Evolutionary conservation across 176 grass and related monocot species (phyloP).

Genomic region (Oryza officinalis): DNA sequence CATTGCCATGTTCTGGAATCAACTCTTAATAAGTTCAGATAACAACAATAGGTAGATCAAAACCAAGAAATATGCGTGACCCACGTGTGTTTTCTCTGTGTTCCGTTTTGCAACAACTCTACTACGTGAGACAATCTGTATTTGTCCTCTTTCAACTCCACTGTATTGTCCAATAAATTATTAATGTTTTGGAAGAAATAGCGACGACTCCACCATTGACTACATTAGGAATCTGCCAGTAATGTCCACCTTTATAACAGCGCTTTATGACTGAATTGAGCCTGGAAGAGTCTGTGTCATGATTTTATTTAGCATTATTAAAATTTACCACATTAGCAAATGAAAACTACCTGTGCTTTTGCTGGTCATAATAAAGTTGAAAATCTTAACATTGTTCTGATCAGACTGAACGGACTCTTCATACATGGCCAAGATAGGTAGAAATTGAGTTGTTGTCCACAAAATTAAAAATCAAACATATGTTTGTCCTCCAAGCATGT

Average conservation of each 20-base stretch:
- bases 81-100: conserved; percentile 18
- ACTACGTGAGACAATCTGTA: neutral
- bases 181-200: neutral
- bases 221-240: conserved; percentile 19
- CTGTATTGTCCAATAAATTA: conserved; percentile 26
- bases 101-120: conserved; percentile 33
- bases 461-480: neutral
- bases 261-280: conserved; percentile 26
- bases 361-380: conserved; percentile 19
- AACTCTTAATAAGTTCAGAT: conserved; percentile 25
- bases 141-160: conserved; percentile 30
- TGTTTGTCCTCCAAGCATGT: conserved; percentile 3
- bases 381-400: conserved; percentile 11
- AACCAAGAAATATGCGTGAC: conserved; percentile 22
- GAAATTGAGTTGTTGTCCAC: neutral
- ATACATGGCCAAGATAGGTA: neutral
- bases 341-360: conserved; percentile 8
- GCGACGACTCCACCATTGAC: conserved; percentile 6
- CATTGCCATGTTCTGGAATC: neutral
- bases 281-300: conserved; percentile 26
- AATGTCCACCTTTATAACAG: conserved; percentile 13
- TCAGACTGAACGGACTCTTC: conserved; percentile 6
- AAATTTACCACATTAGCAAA: conserved; percentile 22
- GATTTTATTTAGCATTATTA: neutral
- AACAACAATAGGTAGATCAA: conserved; percentile 1